Evolutionary conservation across 805 yeast genomes (phyloP), one percentile per base, ranked within the genome.

Genomic region (Spathaspora sp.): DNA sequence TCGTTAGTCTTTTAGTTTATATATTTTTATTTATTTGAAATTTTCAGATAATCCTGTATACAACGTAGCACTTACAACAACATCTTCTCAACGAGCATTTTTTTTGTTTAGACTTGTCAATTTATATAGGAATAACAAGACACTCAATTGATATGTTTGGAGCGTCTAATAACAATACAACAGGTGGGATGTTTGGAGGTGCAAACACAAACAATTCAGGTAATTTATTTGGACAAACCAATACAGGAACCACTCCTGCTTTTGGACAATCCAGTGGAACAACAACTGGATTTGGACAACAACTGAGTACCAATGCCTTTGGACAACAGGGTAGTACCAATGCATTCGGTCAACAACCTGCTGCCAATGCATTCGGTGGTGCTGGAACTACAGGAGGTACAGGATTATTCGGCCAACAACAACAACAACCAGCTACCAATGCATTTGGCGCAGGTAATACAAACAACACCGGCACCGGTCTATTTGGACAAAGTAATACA

Each of bases 401-500:
- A 23, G 26, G 26, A 1, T 51, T 75, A 42, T 76, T 77, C 58
- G 80, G 79, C 29, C 59, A 49, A 46, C 49, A 35, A 42, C 52
- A 54, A 35, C 40, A 35, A 16, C 40, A 11, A 14, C 11, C n/a
- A 5, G n/a, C 35, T 8, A 14, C n/a, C n/a, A 31, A 11, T 16
- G 40, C n/a, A 35, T 44, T 44, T 44, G 18, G 31, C 16, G 16
- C 47, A n/a, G n/a, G n/a, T n/a, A n/a, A n/a, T 18, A 38, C 46
- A 19, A 42, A 29, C 28, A 42, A 29, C 28, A 29, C 35, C 2
- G 39, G 51, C 2, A 14, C 18, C 1, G 50, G 44, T 5, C 26
- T 44, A 40, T 52, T 52, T 49, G 56, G 52, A 3, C 11, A 48
- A 14, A 39, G 50, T 16, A 65, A 66, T 18, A 59, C 60, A 23